Evolutionary conservation across 208 protist genomes (phyloP), one percentile per base, ranked within the genome.

Genomic region (Acanthamoeba triangularis): DNA sequence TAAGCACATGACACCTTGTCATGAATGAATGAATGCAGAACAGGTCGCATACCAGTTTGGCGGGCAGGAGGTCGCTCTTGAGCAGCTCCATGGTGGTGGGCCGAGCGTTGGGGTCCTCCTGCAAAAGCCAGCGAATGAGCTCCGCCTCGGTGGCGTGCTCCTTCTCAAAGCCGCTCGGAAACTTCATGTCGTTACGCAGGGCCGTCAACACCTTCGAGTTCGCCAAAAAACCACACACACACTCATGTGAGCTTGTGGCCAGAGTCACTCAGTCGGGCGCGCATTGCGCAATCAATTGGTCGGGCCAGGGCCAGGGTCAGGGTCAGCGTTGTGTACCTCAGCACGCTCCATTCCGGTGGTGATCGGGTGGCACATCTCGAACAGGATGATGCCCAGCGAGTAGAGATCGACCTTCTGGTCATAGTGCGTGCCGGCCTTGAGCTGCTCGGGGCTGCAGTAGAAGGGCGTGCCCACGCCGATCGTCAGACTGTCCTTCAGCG

Each of bases 371-470:
- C 95, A 97, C 96, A 98, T 97, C 78, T 98, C 97, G 95, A 98
- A 98, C 23, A 98, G 93, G 30, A 98, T 98, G 49, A 98, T 98
- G 44, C 97, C 97, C 2, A 98, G 95, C 0, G 80, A 96, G 65
- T 98, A 98, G n/a, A 98, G 96, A 90, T 98, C 97, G 20, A 98
- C 97, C 56, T 98, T 98, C 13, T 96, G 49, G 37, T 96, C 96
- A 76, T 98, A 97, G 41, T 96, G 85, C 25, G 61, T 87, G 1
- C 72, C 95, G 18, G 37, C 96, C 72, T 85, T 63, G 23, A 52
- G 35, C 59, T 93, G 95, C 94, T 97, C 96, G 14, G 96, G 96
- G 54, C 65, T 91, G 16, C 84, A 78, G 78, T 98, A 98, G 35
- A 97, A 98, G 72, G 96, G 94, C 78, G 97, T 98, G 28, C 97